These are phyloP conservation scores for Strobilomyces confusus DNA, from an alignment of 768 basidiomycete species.

Conservation along the genomic window DNA sequence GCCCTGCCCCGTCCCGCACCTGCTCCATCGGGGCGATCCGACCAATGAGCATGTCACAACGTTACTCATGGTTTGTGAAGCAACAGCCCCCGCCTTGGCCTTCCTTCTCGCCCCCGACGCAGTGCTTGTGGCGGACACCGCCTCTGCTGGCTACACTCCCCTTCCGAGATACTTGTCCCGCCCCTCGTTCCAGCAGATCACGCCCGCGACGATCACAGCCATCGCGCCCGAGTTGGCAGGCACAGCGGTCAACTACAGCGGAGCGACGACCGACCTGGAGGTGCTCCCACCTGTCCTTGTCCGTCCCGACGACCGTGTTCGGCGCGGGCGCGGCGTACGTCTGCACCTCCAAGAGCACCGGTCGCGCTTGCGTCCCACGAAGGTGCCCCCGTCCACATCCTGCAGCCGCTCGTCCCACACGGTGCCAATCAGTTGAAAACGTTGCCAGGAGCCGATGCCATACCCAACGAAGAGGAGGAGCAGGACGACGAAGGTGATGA, in stretches of 20 bases:
- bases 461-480: constrained; percentile 50
- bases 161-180: constrained; percentile 27
- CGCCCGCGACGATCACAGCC: constrained; percentile 12
- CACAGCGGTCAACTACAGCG: constrained; percentile 22
- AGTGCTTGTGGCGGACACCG: background rate
- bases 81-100: constrained; percentile 21
- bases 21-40: too few species aligned
- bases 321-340: constrained; percentile 1
- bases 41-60: too few species aligned
- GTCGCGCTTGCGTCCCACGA: constrained; percentile 13
- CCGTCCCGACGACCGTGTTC: background rate
- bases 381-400: constrained; percentile 8
- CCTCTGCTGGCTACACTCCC: constrained; percentile 6
- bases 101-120: constrained; percentile 19
- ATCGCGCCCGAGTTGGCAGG: constrained; percentile 27
- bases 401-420: constrained; percentile 21
- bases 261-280: constrained; percentile 22
- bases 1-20: too few species aligned
- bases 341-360: constrained; percentile 21
- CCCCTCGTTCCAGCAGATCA: constrained; percentile 13
- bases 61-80: too few species aligned
- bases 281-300: constrained; percentile 9
- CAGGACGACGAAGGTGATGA: constrained; percentile 31
- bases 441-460: constrained; percentile 44
- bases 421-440: constrained; percentile 23